A percentile compares a stretch with the other conserved stretches of the same genome.
phyloP scores from a whole-genome alignment of 176 grass and related monocot species.

The Puya raimondii region DNA sequence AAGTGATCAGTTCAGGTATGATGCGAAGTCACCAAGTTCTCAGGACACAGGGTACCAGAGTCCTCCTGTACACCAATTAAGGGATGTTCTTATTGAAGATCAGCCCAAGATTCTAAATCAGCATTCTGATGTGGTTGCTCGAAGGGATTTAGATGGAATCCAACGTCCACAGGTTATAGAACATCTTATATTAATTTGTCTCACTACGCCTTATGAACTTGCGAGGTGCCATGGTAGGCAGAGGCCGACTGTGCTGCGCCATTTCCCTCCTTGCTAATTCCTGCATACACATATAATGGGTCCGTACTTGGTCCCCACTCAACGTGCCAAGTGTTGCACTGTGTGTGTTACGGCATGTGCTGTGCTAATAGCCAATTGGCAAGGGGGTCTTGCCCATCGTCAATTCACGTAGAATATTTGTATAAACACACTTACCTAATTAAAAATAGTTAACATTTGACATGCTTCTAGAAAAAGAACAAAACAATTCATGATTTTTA shows the following conservation, averaged over 20 bases:
- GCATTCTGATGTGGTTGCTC: constrained; percentile 19
- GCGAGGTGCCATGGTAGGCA: too few relatives aligned
- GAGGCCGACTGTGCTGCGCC: not conserved
- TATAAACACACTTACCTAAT: too few relatives aligned
- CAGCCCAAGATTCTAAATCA: constrained; percentile 12
- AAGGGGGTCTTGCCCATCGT: too few relatives aligned
- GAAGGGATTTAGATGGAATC: constrained; percentile 28
- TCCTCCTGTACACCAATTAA: constrained; percentile 44
- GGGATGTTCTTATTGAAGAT: constrained; percentile 45
- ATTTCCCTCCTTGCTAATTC: not conserved
- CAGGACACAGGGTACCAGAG: constrained; percentile 54
- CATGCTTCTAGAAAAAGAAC: too few relatives aligned
- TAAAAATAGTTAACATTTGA: too few relatives aligned
- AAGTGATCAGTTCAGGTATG: constrained; percentile 55
- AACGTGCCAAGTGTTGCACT: too few relatives aligned
- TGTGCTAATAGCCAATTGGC: too few relatives aligned
- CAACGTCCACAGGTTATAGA: constrained; percentile 39
- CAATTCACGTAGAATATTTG: too few relatives aligned
- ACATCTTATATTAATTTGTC: constrained; percentile 7
- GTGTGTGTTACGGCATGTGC: too few relatives aligned
- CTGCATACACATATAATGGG: too few relatives aligned
- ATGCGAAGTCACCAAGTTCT: constrained; percentile 66
- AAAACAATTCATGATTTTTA: too few relatives aligned
- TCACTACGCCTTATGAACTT: constrained; percentile 25
- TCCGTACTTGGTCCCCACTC: too few relatives aligned